phyloP scores from a whole-genome alignment of 2,329 filamentous ascomycete genomes.

The Monilinia vaccinii-corymbosi region DNA sequence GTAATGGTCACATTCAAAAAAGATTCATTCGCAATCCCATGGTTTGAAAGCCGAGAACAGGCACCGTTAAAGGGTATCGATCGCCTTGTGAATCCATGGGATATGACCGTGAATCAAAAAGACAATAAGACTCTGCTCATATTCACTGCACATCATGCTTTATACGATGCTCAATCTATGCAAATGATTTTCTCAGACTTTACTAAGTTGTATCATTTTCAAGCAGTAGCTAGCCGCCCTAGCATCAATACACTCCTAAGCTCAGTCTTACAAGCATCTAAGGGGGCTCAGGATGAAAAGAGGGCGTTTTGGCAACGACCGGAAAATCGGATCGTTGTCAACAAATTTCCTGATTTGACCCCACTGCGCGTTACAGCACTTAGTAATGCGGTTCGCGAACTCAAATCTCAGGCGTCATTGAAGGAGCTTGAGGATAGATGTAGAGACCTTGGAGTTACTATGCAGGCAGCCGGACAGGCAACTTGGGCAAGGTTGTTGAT shows the following conservation, averaged over 20 bases:
- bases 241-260: conserved; percentile 36
- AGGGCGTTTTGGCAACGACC: conserved; percentile 55
- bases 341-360: conserved; percentile 68
- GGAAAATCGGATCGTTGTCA: conserved; percentile 45
- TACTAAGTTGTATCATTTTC: conserved; percentile 30
- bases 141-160: conserved; percentile 54
- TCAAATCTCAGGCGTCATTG: conserved; percentile 34
- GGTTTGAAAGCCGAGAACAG: conserved; percentile 25
- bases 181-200: conserved; percentile 55
- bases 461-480: conserved; percentile 68
- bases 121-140: conserved; percentile 13
- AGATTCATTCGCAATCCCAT: conserved; percentile 31
- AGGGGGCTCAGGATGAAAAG: conserved; percentile 27
- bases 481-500: conserved; percentile 70
- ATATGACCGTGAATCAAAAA: conserved; percentile 13
- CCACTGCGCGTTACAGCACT: conserved; percentile 41
- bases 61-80: neutral
- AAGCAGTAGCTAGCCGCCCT: conserved; percentile 18
- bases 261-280: conserved; percentile 34
- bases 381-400: conserved; percentile 30
- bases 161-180: conserved; percentile 78
- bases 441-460: conserved; percentile 50
- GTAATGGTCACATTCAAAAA: conserved; percentile 60
- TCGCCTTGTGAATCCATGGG: conserved; percentile 23
- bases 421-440: conserved; percentile 46